Evolutionary conservation across 208 protist genomes (phyloP), one percentile per base, ranked within the genome.

Genomic region (Wallacemonas sp.): DNA sequence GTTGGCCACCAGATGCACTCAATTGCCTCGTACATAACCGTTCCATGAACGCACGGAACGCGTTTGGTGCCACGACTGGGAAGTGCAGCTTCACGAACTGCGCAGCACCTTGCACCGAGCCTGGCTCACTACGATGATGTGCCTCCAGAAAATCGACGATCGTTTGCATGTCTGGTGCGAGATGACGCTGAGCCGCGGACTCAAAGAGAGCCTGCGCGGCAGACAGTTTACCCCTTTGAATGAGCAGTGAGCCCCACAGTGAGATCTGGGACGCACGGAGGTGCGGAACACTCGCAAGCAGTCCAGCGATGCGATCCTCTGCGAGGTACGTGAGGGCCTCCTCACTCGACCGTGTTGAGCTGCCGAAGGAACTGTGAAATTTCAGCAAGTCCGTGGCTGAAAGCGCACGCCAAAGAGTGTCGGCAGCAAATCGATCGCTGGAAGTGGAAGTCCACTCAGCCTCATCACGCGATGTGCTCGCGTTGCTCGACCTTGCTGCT

Each of bases 1-100:
- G 51, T 5, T 24, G 51, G 30, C 51, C 51, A 1, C 4, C 24
- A 31, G 28, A 0, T 11, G 30, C 17, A 31, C 28, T 5, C 9
- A 31, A 34, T 41, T 65, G 36, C 27, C 45, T 28, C 8, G 31
- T 9, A 14, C 63, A 53, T 4, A 60, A 45, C 1, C 86, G 76
- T 39, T 92, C 86, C 8, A 83, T 79, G 69, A 85, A 92, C 1
- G 86, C 81, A 28, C 82, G 76, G 26, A 87, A 83, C 1, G 88
- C 80, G 19, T 79, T 66, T 0, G 72, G 66, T 0, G 79, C 62
- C 24, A 77, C 68, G 12, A 51, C 53, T 8, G 77, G 15, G 46
- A 77, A 89, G 19, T 75, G 33, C 22, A 12, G 33, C 9, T 51
- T 64, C 9, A 87, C 24, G 33, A 77, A 63, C 17, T 65, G 21